A percentile compares a stretch with the other conserved stretches of the same genome.
Evolutionary conservation across 768 basidiomycete genomes (phyloP).

Genomic region (Pleurotus tuoliensis): DNA sequence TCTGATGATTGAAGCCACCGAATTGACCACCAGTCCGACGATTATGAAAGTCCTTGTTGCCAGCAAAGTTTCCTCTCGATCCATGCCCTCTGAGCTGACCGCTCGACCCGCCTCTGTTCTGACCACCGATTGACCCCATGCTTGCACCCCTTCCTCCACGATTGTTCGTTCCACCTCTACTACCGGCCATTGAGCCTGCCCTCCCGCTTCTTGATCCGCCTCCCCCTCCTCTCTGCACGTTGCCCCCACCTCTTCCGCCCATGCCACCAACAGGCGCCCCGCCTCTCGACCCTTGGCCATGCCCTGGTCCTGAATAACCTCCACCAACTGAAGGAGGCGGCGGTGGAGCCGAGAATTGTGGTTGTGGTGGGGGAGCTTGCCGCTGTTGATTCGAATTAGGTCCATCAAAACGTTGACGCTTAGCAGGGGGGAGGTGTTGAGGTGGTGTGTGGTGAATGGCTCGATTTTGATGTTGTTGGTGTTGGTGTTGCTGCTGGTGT

Average conservation of each 20-base stretch:
- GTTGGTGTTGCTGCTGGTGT: conserved; percentile 38
- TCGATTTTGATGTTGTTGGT: conserved; percentile 45
- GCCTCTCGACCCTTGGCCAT: conserved; percentile 37
- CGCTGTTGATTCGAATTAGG: conserved; percentile 52
- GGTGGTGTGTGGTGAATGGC: conserved; percentile 62
- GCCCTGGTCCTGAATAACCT: conserved; percentile 29
- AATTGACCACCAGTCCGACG: conserved; percentile 68
- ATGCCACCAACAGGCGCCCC: conserved; percentile 45
- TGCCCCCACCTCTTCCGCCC: conserved; percentile 32
- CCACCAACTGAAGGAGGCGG: conserved; percentile 41
- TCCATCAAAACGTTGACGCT: conserved; percentile 85
- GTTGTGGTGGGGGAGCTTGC: conserved; percentile 54
- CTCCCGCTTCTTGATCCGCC: conserved; percentile 31
- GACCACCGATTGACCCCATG: conserved; percentile 23
- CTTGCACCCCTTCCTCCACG: conserved; percentile 37
- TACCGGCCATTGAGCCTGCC: conserved; percentile 27
- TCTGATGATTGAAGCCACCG: conserved; percentile 37
- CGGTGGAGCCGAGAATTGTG: conserved; percentile 62
- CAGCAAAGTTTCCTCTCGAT: conserved; percentile 63
- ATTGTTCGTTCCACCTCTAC: conserved; percentile 28
- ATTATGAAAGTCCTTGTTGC: conserved; percentile 57
- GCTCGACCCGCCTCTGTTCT: conserved; percentile 38
- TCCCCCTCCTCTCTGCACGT: conserved; percentile 28
- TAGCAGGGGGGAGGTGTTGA: conserved; percentile 87
- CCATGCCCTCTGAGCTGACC: conserved; percentile 58